Base-by-base conservation (phyloP, 177 flowering plant genomes). In the Telopea speciosissima region DNA sequence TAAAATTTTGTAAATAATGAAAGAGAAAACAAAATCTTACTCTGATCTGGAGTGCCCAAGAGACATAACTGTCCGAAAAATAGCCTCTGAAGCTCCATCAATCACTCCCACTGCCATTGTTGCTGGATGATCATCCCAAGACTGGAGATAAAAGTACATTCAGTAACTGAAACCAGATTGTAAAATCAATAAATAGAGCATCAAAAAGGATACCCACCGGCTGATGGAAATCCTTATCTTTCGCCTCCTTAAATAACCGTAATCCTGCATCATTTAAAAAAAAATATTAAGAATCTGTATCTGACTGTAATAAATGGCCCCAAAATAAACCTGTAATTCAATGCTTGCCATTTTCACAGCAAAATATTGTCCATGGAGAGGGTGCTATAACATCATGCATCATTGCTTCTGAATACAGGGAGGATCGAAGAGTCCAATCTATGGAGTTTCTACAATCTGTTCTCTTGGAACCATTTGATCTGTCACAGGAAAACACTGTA, bases 81-180 rank as follows among this genome's bases (percentile, higher is more conserved):
- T 82, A 63, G 82, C 88, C 82, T 92, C 97, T 68, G 97, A 85
- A 75, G 93, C 69, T 77, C 88, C 97, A 74, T 86, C 90, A 71
- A 92, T 85, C 40, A 89, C 86, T 52, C 97, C 97, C 28, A 94
- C 94, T 12, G 99, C 96, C 99, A 94, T 94, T 83, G 85, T 88
- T 72, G 97, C 97, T 25, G 99, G 97, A 81, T 89, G 90, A 77
- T 90, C 90, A 79, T 87, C 94, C 92, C 92, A 86, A 23, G 79
- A 74, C 97, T 88, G 81, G 77, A 56, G 49, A 80, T 8, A 72
- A 23, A 17, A 65, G 73, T 62, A 76, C 23, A 58, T 71, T 79
- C 68, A 82, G 75, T 40, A 24, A 65, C 52, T n/a, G 58, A 42
- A 77, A 25, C 40, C 25, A 64, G 45, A 25, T 33, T 62, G 65